These are phyloP conservation scores for Cytospora piceae DNA, from an alignment of 2,329 filamentous ascomycete species.

Conservation along the genomic window DNA sequence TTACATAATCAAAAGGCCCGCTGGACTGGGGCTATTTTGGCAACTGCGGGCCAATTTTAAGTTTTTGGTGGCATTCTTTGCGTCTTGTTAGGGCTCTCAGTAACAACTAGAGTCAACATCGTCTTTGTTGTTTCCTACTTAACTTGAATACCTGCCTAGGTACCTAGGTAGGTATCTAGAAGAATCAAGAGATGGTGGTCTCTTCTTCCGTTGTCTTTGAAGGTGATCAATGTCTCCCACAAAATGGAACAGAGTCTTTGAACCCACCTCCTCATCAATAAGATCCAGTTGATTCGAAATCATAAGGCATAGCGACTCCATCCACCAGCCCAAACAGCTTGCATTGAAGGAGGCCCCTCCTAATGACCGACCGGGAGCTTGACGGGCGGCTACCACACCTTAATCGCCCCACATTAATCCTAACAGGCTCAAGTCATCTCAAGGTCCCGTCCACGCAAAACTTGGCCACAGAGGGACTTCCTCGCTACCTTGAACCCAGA, in stretches of 20 bases:
- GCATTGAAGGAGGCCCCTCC: no score
- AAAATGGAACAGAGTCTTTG: neutral
- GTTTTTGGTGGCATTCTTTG: slow-evolving; percentile 25
- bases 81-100: slow-evolving; percentile 24
- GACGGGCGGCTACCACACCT: no score
- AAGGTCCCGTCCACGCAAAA: no score
- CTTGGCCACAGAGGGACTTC: no score
- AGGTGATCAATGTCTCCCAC: neutral
- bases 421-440: no score
- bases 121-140: neutral
- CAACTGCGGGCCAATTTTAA: slow-evolving; percentile 20
- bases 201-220: neutral
- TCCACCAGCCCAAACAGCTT: no score
- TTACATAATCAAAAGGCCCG: slow-evolving; percentile 15
- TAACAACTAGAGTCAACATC: neutral
- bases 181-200: neutral
- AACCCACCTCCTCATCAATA: neutral
- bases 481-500: no score
- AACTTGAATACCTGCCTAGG: no score
- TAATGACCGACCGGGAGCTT: no score
- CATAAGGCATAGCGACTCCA: no score
- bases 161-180: neutral
- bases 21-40: slow-evolving; percentile 4
- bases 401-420: no score
- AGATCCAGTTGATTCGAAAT: neutral